Evolutionary conservation across 768 basidiomycete genomes (phyloP).

Genomic region (Phaeolepiota aurea): DNA sequence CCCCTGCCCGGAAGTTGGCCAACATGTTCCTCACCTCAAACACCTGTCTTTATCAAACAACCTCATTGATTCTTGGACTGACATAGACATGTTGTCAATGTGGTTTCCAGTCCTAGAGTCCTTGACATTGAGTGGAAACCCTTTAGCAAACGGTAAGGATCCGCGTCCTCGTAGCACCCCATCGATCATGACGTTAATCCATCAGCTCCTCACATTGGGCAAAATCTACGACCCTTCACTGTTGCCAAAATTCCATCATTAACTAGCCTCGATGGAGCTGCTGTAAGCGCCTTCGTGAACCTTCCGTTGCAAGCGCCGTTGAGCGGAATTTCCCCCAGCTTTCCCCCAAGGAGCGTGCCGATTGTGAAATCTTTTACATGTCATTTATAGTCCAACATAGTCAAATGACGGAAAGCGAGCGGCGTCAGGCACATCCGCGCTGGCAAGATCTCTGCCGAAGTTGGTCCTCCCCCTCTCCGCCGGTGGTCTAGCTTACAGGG

Average conservation of each 20-base stretch:
- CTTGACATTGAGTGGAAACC: slow-evolving; percentile 56
- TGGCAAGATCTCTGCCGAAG: slow-evolving; percentile 59
- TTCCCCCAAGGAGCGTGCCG: slow-evolving; percentile 59
- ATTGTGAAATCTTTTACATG: slow-evolving; percentile 79
- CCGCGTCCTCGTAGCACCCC: slow-evolving; percentile 5
- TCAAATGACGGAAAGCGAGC: slow-evolving; percentile 31
- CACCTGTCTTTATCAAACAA: slow-evolving; percentile 63
- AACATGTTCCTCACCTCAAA: slow-evolving; percentile 28
- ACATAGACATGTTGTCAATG: slow-evolving; percentile 51
- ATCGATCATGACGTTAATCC: not conserved
- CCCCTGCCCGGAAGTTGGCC: slow-evolving; percentile 20
- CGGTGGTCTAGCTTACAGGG: not conserved
- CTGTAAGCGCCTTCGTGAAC: slow-evolving; percentile 30
- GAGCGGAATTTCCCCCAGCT: too few species aligned
- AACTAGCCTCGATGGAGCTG: slow-evolving; percentile 50
- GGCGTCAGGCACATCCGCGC: slow-evolving; percentile 46
- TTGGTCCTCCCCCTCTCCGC: slow-evolving; percentile 21
- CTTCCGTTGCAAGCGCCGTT: too few species aligned
- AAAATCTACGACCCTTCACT: slow-evolving; percentile 46
- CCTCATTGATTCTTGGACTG: slow-evolving; percentile 45
- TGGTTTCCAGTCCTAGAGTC: slow-evolving; percentile 68
- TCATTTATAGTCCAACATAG: slow-evolving; percentile 48
- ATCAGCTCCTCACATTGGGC: slow-evolving; percentile 26
- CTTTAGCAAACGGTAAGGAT: slow-evolving; percentile 45
- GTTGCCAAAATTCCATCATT: slow-evolving; percentile 67